Evolutionary conservation across 805 yeast species (phyloP).

Genomic region (Debaryomyces maramus): DNA sequence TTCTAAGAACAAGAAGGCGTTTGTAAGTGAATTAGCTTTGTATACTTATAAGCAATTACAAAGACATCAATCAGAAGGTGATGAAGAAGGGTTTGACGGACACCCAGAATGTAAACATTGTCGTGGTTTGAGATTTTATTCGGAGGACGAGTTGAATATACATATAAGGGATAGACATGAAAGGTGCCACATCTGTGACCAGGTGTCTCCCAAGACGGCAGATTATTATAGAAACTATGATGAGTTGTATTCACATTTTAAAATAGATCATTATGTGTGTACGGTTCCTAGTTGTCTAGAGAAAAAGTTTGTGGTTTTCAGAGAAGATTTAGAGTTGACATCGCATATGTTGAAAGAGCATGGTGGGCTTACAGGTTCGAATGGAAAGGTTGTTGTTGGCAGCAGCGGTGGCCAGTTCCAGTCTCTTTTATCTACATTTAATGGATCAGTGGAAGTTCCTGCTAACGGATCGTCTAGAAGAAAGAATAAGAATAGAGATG

Average conservation of each 20-base stretch:
- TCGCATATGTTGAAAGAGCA: conserved; percentile 89
- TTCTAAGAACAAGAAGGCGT: conserved; percentile 71
- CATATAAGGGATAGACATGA: conserved; percentile 87
- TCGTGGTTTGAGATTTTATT: conserved; percentile 70
- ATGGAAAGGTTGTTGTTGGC: conserved; percentile 38
- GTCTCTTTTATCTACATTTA: conserved; percentile 64
- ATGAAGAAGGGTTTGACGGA: conserved; percentile 75
- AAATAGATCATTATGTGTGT: conserved; percentile 72
- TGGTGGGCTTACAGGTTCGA: conserved; percentile 52
- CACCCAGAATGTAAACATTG: conserved; percentile 91
- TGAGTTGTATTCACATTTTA: conserved; percentile 72
- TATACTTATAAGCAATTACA: conserved; percentile 63
- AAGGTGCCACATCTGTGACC: conserved; percentile 87
- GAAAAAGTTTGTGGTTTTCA: conserved; percentile 87
- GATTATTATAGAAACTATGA: conserved; percentile 76
- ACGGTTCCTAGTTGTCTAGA: conserved; percentile 76
- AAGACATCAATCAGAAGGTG: conserved; percentile 73
- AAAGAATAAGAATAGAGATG: conserved; percentile 16
- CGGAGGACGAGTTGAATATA: conserved; percentile 78
- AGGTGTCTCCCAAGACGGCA: conserved; percentile 55
- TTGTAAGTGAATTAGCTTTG: conserved; percentile 66
- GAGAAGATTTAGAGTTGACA: conserved; percentile 79
- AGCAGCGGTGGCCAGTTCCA: conserved; percentile 44
- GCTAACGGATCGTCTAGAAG: conserved; percentile 15
- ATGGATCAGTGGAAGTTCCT: conserved; percentile 15